Percentiles rank a stretch among this genome's conserved stretches.
These are phyloP conservation scores for Chaetomium strumarium DNA, from an alignment of 2,329 filamentous ascomycete genomes.

Conservation along the genomic window DNA sequence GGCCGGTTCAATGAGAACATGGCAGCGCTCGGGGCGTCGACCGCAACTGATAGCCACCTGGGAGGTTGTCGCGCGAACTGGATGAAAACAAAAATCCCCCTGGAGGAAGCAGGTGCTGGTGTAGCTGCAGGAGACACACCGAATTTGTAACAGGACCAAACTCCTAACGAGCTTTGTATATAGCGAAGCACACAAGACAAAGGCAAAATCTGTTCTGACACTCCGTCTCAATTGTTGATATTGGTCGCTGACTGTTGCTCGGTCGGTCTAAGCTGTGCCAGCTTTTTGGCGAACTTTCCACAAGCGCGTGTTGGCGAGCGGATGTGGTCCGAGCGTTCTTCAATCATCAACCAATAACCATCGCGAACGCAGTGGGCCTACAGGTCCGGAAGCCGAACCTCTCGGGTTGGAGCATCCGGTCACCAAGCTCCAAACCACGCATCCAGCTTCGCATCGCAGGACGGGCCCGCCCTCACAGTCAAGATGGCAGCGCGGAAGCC, in stretches of 20 bases:
- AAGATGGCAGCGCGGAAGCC: slow-evolving; percentile 57
- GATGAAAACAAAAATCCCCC: not conserved
- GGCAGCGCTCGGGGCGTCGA: slow-evolving; percentile 9
- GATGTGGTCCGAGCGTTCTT: slow-evolving; percentile 7
- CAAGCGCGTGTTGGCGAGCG: not conserved
- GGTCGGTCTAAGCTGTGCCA: not conserved
- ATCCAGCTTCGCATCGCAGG: slow-evolving; percentile 21
- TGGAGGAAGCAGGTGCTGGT: not conserved
- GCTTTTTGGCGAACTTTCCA: not conserved
- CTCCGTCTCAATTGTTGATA: not conserved
- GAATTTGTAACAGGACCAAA: too few relatives aligned
- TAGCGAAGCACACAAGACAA: too few relatives aligned
- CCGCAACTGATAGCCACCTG: not conserved
- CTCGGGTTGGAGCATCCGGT: slow-evolving; percentile 14
- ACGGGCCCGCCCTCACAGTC: slow-evolving; percentile 31
- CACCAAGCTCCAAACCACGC: slow-evolving; percentile 26
- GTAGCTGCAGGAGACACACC: too few relatives aligned
- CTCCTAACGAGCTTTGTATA: too few relatives aligned
- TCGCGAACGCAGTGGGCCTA: slow-evolving; percentile 3
- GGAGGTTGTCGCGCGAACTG: not conserved
- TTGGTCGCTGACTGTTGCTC: not conserved
- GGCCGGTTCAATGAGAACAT: slow-evolving; percentile 22
- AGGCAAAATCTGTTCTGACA: too few relatives aligned
- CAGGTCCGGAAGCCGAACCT: slow-evolving; percentile 21
- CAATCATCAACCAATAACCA: slow-evolving; percentile 17